Conservation (phyloP, 495 filamentous ascomycete genomes). For the Podospora appendiculata region DNA sequence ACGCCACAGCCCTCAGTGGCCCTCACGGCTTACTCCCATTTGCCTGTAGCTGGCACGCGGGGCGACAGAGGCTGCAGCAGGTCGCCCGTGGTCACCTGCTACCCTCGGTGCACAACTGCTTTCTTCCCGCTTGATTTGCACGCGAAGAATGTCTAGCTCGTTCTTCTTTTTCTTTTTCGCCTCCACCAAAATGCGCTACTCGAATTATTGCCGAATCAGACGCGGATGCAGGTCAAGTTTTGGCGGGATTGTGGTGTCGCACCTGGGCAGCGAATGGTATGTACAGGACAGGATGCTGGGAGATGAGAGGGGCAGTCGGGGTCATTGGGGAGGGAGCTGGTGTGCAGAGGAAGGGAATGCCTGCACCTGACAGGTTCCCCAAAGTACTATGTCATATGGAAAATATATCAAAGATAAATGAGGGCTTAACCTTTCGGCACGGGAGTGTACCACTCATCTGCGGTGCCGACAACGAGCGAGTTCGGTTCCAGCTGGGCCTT, state of each 20-base stretch:
- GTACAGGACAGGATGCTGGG: background rate
- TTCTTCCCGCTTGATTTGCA: background rate
- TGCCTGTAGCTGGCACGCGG: no score
- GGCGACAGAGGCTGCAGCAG: no score
- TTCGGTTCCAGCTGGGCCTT: no score
- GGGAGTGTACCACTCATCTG: no score
- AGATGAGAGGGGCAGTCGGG: background rate
- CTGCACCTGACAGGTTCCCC: background rate
- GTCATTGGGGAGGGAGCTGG: background rate
- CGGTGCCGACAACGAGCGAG: no score
- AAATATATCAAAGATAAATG: background rate
- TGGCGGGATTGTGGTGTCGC: background rate
- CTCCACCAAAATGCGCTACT: background rate
- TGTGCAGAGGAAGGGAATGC: background rate
- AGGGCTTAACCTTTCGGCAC: no score
- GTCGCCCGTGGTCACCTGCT: no score
- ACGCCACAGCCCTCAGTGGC: no score
- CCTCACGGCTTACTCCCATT: no score
- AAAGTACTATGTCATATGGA: background rate
- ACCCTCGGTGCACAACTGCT: background rate
- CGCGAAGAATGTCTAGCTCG: background rate
- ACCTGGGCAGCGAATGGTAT: background rate
- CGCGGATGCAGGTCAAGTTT: background rate
- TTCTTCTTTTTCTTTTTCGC: background rate
- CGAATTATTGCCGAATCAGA: background rate